Evolutionary conservation across 257 asterid species (phyloP).

Genomic region (Gentiana dahurica): DNA sequence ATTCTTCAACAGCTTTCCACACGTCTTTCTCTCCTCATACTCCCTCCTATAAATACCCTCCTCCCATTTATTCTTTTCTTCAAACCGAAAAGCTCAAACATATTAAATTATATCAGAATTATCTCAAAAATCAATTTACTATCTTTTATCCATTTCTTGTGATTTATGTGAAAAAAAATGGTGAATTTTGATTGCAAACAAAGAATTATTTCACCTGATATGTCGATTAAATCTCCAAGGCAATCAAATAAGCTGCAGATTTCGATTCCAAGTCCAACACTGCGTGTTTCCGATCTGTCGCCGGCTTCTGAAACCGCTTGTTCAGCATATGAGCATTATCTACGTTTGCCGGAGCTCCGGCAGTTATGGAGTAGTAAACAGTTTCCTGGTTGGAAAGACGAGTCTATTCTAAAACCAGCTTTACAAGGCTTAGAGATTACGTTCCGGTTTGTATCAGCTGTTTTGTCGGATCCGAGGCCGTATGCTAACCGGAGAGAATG

Average conservation of each 20-base stretch:
- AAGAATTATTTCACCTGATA: conserved; percentile 48
- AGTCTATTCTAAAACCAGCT: conserved; percentile 56
- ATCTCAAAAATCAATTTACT: not conserved
- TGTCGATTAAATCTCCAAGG: conserved; percentile 52
- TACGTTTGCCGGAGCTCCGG: conserved; percentile 64
- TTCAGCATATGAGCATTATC: conserved; percentile 60
- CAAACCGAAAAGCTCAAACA: conserved; percentile 6
- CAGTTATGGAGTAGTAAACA: conserved; percentile 45
- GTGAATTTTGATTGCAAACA: conserved; percentile 82
- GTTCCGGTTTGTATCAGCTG: conserved; percentile 71
- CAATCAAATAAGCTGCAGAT: conserved; percentile 53
- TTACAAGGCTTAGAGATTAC: conserved; percentile 57
- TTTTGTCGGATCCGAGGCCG: conserved; percentile 55
- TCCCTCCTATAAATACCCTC: conserved; percentile 35
- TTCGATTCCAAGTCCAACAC: conserved; percentile 44
- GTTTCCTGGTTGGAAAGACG: conserved; percentile 67
- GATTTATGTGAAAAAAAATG: conserved; percentile 27
- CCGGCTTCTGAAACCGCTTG: conserved; percentile 74
- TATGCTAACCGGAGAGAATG: conserved; percentile 66
- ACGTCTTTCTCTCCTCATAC: conserved; percentile 40
- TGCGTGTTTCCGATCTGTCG: conserved; percentile 32
- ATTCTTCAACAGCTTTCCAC: conserved; percentile 25
- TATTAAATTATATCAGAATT: not conserved
- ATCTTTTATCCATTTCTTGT: not conserved
- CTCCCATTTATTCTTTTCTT: conserved; percentile 10